Evolutionary conservation across 2,329 filamentous ascomycete species (phyloP), one percentile per base, ranked within the genome.

Genomic region (Penicillium corylophilum): DNA sequence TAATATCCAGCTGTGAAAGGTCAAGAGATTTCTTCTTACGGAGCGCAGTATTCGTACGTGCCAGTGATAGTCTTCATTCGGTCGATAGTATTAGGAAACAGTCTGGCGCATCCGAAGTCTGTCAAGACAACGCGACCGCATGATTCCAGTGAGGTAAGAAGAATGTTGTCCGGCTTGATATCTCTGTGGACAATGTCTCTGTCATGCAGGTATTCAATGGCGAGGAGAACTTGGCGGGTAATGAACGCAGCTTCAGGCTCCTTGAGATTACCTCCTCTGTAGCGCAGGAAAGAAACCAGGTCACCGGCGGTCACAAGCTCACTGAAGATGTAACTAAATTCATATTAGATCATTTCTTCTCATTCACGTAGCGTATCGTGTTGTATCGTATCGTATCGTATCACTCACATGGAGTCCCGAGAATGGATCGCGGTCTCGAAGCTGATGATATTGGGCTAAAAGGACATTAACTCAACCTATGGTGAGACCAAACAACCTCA

Each of bases 161-260:
- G 72, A 8, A 86, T 78, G 57, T 86, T 86, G 46, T 86, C 83
- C 0, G 82, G 82, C 60, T 86, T 86, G 44, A 86, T 72, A 60
- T 86, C 83, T 28, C 83, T 74, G 63, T 86, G 83, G 4, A 81
- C 81, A 39, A 86, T 79, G 36, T 76, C 70, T 7, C 74, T 71
- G 3, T 71, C 66, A 62, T 86, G 83, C 0, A 86, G 68, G 59
- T 84, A 84, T 15, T 81, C 69, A n/a, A 85, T 64, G 2, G 80
- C 83, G 48, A 81, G 76, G 8, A 83, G 64, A 3, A 85, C 68
- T 59, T 86, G 83, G 42, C 73, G 71, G 13, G 81, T 66, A 28
- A 86, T 79, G 10, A 80, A 73, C 7, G 79, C 80, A 22, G 79
- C 73, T 57, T 83, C 76, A 1, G 77, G 70, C 51, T 82, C 78